Percentiles rank a stretch among this genome's conserved stretches.
Evolutionary conservation across 1,139 yeast species (phyloP).

Genomic region (Candida tropicalis): DNA sequence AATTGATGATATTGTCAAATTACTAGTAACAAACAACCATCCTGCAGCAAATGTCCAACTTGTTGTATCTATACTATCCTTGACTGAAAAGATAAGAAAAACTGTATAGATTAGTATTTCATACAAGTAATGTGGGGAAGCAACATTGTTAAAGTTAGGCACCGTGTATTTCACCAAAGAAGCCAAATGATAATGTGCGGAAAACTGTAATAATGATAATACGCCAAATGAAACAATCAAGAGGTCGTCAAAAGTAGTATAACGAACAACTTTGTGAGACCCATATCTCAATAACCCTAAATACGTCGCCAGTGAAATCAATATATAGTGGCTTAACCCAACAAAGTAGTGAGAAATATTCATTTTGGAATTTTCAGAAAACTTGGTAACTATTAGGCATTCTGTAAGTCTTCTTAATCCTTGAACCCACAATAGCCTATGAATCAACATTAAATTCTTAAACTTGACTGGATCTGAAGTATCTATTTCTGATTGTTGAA

Average conservation of each 20-base stretch:
- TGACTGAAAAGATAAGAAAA: conserved; percentile 24
- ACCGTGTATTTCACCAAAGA: conserved; percentile 63
- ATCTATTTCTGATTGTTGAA: conserved; percentile 5
- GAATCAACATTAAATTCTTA: conserved; percentile 20
- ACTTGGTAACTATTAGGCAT: conserved; percentile 52
- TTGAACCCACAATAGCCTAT: conserved; percentile 46
- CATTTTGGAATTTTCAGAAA: conserved; percentile 56
- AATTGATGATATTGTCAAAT: conserved; percentile 62
- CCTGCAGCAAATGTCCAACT: conserved; percentile 23
- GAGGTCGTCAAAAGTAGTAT: conserved; percentile 18
- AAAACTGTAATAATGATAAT: conserved; percentile 58
- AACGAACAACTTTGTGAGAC: conserved; percentile 12
- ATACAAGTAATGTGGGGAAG: conserved; percentile 83
- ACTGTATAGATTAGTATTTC: conserved; percentile 67
- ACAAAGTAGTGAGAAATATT: conserved; percentile 76
- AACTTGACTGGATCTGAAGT: conserved; percentile 16
- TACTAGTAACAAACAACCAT: conserved; percentile 62
- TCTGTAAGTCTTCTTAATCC: conserved; percentile 67
- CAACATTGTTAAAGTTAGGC: conserved; percentile 52
- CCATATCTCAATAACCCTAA: conserved; percentile 18
- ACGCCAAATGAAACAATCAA: conserved; percentile 34
- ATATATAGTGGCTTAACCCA: conserved; percentile 68
- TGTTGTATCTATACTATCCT: conserved; percentile 14
- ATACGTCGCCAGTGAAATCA: conserved; percentile 26
- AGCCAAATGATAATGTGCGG: conserved; percentile 63